Evolutionary conservation across 441 rosid genomes (phyloP).

Genomic region (Brassica hybrid): DNA sequence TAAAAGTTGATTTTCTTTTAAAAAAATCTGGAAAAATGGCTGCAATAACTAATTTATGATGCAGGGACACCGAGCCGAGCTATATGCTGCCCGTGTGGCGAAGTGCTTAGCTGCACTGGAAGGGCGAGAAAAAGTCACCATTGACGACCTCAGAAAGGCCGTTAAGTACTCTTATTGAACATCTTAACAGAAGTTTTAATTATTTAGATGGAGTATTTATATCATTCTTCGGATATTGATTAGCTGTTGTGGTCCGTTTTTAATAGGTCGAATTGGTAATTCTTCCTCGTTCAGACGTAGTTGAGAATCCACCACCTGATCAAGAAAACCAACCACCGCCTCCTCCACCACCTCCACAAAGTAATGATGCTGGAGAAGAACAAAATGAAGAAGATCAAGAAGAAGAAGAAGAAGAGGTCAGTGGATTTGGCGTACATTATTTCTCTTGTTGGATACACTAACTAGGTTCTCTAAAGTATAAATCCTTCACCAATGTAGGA

Average conservation of each 20-base stretch:
- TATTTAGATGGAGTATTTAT: neutral
- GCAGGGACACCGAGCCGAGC: conserved; percentile 99
- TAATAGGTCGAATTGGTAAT: conserved; percentile 96
- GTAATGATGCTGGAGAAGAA: conserved; percentile 79
- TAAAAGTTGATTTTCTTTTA: neutral
- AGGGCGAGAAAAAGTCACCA: conserved; percentile 92
- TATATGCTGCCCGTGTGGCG: conserved; percentile 95
- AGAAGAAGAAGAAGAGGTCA: conserved; percentile 55
- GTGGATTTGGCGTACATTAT: conserved; percentile 22
- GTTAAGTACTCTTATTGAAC: conserved; percentile 63
- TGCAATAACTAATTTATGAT: conserved; percentile 21
- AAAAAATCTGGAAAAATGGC: neutral
- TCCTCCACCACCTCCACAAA: conserved; percentile 96
- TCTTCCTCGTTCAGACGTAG: conserved; percentile 88
- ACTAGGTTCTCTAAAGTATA: conserved; percentile 21
- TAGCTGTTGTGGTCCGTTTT: conserved; percentile 15
- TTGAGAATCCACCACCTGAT: conserved; percentile 90
- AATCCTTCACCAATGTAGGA: conserved; percentile 45
- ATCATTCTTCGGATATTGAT: conserved; percentile 22
- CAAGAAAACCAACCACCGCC: conserved; percentile 95
- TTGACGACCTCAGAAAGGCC: conserved; percentile 97
- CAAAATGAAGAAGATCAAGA: conserved; percentile 89
- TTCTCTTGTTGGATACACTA: conserved; percentile 8
- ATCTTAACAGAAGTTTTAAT: neutral
- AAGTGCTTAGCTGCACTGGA: conserved; percentile 97